Evolutionary conservation across 2,329 filamentous ascomycete species (phyloP).

Genomic region (Fusarium nelsonii): DNA sequence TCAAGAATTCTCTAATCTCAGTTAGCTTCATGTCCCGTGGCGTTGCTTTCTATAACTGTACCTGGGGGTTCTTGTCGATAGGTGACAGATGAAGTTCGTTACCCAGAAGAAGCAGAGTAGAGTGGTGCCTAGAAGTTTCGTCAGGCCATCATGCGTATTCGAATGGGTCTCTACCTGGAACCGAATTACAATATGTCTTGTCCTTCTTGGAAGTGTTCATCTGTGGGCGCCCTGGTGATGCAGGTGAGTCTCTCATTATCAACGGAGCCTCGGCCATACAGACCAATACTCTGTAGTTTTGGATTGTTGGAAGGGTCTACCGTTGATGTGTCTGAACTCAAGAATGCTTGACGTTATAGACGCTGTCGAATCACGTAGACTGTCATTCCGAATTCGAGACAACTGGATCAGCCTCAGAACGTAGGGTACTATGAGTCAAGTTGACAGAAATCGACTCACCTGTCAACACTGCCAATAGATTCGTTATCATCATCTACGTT

Average conservation of each 20-base stretch:
- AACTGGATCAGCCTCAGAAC: background rate
- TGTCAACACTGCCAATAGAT: slow-evolving; percentile 5
- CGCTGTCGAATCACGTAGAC: slow-evolving; percentile 25
- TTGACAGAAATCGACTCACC: background rate
- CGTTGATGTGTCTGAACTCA: slow-evolving; percentile 48
- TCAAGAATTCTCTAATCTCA: slow-evolving; percentile 54
- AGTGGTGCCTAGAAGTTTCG: slow-evolving; percentile 16
- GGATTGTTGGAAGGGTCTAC: slow-evolving; percentile 45
- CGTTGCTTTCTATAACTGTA: background rate
- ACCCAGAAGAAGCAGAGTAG: slow-evolving; percentile 46
- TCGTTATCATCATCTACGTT: slow-evolving; percentile 16
- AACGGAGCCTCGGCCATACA: background rate
- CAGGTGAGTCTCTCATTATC: background rate
- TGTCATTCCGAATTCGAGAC: background rate
- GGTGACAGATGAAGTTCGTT: slow-evolving; percentile 54
- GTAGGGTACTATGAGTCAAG: background rate
- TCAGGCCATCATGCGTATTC: background rate
- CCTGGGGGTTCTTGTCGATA: slow-evolving; percentile 21
- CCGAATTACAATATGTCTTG: slow-evolving; percentile 18
- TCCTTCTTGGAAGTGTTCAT: slow-evolving; percentile 31
- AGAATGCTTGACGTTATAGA: slow-evolving; percentile 41
- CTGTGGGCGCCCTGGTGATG: slow-evolving; percentile 31
- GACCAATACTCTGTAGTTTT: slow-evolving; percentile 48
- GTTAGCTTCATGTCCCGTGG: background rate
- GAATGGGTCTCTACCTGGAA: background rate